Evolutionary conservation across 1,139 yeast genomes (phyloP).

Genomic region (Saccharomycopsis hybrid): DNA sequence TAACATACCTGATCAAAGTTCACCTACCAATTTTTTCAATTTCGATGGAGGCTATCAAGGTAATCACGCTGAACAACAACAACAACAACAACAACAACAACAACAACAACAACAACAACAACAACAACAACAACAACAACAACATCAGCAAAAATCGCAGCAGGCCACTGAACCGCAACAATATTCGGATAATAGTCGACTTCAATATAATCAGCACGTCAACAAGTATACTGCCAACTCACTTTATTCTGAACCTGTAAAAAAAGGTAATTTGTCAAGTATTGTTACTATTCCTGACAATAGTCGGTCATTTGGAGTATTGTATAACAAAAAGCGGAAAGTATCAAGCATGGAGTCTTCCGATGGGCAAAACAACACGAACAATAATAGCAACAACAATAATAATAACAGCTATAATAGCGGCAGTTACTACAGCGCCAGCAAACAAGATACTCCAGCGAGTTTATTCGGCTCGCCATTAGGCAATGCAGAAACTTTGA

Average conservation of each 20-base stretch:
- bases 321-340: slow-evolving; percentile 19
- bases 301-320: slow-evolving; percentile 17
- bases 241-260: slow-evolving; percentile 18
- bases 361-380: slow-evolving; percentile 1
- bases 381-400: neutral
- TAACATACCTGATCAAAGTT: neutral
- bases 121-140: neutral
- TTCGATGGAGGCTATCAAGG: neutral
- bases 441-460: no score
- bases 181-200: neutral
- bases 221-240: slow-evolving; percentile 18
- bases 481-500: neutral
- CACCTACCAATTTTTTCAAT: neutral
- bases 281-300: slow-evolving; percentile 21
- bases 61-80: neutral
- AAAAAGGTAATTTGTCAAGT: slow-evolving; percentile 19
- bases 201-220: slow-evolving; percentile 12
- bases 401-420: slow-evolving; percentile 1
- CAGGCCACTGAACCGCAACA: no score
- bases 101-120: neutral
- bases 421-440: no score
- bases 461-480: slow-evolving; percentile 6
- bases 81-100: neutral
- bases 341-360: slow-evolving; percentile 8
- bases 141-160: no score